Evolutionary conservation across 2,329 filamentous ascomycete species (phyloP).

Genomic region (Colletotrichum echinochloae): DNA sequence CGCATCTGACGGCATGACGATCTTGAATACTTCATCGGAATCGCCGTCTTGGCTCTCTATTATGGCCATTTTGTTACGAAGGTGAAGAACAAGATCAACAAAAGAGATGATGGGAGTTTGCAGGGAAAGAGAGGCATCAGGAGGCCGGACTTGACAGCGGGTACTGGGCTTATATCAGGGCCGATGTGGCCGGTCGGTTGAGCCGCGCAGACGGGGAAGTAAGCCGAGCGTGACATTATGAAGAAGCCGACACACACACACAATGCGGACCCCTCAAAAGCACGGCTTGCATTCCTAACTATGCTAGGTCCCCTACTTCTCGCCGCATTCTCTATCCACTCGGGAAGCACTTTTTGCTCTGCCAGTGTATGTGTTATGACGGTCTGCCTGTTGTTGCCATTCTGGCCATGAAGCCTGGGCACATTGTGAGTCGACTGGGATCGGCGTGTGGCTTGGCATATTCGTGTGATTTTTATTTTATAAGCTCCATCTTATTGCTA

Average conservation of each 20-base stretch:
- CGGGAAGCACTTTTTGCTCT: too few species aligned
- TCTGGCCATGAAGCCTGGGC: too few species aligned
- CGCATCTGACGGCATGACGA: not conserved
- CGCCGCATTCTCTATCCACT: too few species aligned
- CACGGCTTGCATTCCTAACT: too few species aligned
- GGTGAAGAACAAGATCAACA: too few species aligned
- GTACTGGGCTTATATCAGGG: not conserved
- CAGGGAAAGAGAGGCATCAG: not conserved
- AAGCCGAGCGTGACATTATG: constrained; percentile 18
- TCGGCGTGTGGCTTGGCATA: not conserved
- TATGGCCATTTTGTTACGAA: not conserved
- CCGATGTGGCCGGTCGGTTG: not conserved
- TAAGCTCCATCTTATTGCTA: not conserved
- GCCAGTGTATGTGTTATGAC: not conserved
- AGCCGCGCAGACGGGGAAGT: not conserved
- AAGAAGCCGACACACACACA: not conserved
- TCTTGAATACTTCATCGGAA: not conserved
- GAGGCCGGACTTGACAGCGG: not conserved
- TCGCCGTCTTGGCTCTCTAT: not conserved
- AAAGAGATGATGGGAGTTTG: not conserved
- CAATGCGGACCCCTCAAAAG: too few species aligned
- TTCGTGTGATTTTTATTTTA: not conserved
- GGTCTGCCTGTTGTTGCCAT: not conserved
- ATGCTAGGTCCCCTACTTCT: too few species aligned
- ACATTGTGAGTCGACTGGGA: not conserved